Evolutionary conservation across 2,329 filamentous ascomycete species (phyloP), one percentile per base, ranked within the genome.

Genomic region (Apiospora marii): DNA sequence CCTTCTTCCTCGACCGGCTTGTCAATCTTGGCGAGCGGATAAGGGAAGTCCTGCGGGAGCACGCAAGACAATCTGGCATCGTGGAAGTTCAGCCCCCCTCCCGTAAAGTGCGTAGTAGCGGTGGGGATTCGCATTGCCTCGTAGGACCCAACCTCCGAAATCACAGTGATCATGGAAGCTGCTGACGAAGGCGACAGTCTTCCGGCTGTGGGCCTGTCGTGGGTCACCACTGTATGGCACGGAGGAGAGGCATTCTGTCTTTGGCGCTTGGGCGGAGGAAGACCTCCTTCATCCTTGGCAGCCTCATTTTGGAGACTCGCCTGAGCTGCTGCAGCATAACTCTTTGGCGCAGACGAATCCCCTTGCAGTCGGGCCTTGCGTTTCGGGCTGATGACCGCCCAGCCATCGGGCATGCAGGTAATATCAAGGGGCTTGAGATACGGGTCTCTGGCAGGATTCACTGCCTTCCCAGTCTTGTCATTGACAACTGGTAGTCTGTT

Each of bases 191-290:
- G 22, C 49, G 49, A 19, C n/a, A 51, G 6, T 27, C 8, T 27
- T 51, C n/a, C n/a, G 49, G n/a, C 10, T 51, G 49, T 12, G 24
- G 5, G 22, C 6, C 49, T 51, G 22, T 27, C 49, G 12, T 51
- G 49, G 49, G 24, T n/a, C 49, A 27, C 49, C 41, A 43, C 41
- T 10, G 41, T 27, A 27, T 51, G 22, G n/a, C 8, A 51, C 22
- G 7, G 41, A 43, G 41, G 49, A 22, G 49, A 51, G 49, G 49
- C n/a, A 27, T n/a, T n/a, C 24, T 3, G n/a, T 51, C 49, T 51
- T 51, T 51, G 49, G 49, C 49, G 49, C 49, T 51, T 51, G n/a
- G 49, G 49, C 49, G 49, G 49, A 51, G 49, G 49, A 51, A 51
- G n/a, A 3, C 12, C 44, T 14, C 44, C 44, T 46, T 46, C 19